phyloP scores from a whole-genome alignment of 805 yeast species.

The Clavispora carvajalis region DNA sequence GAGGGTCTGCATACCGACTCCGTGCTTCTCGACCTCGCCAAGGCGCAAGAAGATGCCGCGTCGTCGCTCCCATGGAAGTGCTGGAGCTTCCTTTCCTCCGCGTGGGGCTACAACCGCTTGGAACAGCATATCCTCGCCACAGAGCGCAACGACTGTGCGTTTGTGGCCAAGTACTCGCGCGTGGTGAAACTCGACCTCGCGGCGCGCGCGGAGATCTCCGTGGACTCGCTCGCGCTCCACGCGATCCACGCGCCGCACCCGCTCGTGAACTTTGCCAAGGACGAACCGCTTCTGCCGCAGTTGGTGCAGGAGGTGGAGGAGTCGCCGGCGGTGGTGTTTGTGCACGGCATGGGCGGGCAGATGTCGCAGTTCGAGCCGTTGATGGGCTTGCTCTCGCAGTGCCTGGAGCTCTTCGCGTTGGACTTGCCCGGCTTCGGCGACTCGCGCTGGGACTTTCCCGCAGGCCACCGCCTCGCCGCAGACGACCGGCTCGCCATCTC shows the following conservation, averaged over 20 bases:
- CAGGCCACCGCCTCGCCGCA: constrained; percentile 15
- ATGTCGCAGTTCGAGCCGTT: constrained; percentile 78
- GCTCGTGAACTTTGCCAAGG: constrained; percentile 19
- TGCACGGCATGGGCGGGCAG: constrained; percentile 92
- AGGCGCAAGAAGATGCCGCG: neutral
- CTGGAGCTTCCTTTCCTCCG: neutral
- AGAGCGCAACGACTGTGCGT: constrained; percentile 53
- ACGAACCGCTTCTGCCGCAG: constrained; percentile 13
- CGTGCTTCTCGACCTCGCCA: neutral
- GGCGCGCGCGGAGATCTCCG: constrained; percentile 13
- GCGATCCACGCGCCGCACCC: constrained; percentile 50
- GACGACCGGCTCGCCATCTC: constrained; percentile 30
- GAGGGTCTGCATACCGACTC: neutral
- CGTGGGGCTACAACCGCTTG: neutral
- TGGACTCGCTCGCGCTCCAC: constrained; percentile 33
- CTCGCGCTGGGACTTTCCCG: constrained; percentile 20
- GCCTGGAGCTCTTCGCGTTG: constrained; percentile 59
- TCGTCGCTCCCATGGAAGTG: neutral
- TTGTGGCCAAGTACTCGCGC: constrained; percentile 43
- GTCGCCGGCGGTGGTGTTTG: constrained; percentile 57
- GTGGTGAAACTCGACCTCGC: constrained; percentile 35
- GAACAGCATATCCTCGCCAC: constrained; percentile 36
- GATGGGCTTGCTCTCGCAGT: constrained; percentile 55
- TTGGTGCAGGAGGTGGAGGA: constrained; percentile 34
- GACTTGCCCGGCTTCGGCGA: constrained; percentile 91